A percentile compares a stretch with the other conserved stretches of the same genome.
These are phyloP conservation scores for Glutinoglossum americanum DNA, from an alignment of 495 filamentous ascomycete species.

Conservation along the genomic window DNA sequence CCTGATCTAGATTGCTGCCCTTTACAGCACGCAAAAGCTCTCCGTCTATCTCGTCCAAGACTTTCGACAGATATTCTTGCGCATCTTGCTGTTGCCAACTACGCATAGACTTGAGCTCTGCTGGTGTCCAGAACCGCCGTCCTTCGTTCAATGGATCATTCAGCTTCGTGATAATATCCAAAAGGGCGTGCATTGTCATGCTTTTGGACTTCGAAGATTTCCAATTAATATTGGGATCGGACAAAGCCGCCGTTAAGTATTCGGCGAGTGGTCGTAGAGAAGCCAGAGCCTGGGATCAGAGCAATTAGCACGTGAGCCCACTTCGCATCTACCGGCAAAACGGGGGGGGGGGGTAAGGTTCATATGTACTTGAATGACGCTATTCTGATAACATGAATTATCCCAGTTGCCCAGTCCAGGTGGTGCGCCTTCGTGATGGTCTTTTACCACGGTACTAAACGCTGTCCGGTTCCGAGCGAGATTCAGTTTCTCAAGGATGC, in stretches of 20 bases:
- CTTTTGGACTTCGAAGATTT: neutral
- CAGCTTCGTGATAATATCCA: slow-evolving; percentile 39
- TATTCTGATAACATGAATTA: slow-evolving; percentile 97
- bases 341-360: neutral
- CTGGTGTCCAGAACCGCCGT: slow-evolving; percentile 52
- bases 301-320: neutral
- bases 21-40: slow-evolving; percentile 24
- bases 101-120: slow-evolving; percentile 63
- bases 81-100: slow-evolving; percentile 96
- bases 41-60: slow-evolving; percentile 70
- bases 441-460: slow-evolving; percentile 21
- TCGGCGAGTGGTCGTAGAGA: slow-evolving; percentile 41
- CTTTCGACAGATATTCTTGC: slow-evolving; percentile 87
- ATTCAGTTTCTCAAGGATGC: slow-evolving; percentile 28
- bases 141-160: slow-evolving; percentile 46
- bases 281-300: slow-evolving; percentile 41
- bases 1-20: neutral
- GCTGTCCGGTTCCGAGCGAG: slow-evolving; percentile 22
- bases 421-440: slow-evolving; percentile 25
- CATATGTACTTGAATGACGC: slow-evolving; percentile 35
- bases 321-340: neutral
- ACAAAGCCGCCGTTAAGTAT: slow-evolving; percentile 29
- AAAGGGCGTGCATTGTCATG: slow-evolving; percentile 32
- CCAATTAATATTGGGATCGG: slow-evolving; percentile 6
- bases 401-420: slow-evolving; percentile 76